These are phyloP conservation scores for Coccomyxa sp. DNA, from an alignment of 139 green algal genomes.

Conservation along the genomic window DNA sequence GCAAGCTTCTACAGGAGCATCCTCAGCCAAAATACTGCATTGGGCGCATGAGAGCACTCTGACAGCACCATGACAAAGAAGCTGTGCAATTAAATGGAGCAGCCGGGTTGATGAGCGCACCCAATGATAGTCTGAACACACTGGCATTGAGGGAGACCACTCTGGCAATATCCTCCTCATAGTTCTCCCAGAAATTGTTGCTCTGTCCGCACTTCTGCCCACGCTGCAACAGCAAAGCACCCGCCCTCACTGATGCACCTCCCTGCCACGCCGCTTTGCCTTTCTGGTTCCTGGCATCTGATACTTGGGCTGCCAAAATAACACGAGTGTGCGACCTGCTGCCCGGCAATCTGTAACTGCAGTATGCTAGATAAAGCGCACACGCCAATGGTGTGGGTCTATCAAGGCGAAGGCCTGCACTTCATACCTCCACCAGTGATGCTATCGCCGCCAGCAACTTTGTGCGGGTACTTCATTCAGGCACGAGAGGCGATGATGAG, in stretches of 20 bases:
- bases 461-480: not conserved
- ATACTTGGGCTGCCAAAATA: too few species aligned
- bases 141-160: slow-evolving; percentile 41
- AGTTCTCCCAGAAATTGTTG: slow-evolving; percentile 23
- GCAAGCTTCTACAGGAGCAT: not conserved
- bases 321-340: too few species aligned
- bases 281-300: too few species aligned
- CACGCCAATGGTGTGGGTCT: too few species aligned
- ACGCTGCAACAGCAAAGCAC: too few species aligned
- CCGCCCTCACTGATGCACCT: too few species aligned
- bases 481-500: too few species aligned
- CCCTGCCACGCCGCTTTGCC: too few species aligned
- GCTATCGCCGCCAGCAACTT: not conserved
- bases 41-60: not conserved
- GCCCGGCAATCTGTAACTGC: too few species aligned
- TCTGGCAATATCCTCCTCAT: slow-evolving; percentile 21
- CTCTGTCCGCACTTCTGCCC: slow-evolving; percentile 10
- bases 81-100: not conserved
- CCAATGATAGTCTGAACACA: slow-evolving; percentile 70
- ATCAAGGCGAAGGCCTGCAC: too few species aligned
- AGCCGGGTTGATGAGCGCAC: not conserved
- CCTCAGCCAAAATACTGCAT: not conserved
- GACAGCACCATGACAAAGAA: not conserved
- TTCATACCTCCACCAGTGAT: too few species aligned
- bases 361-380: too few species aligned